Evolutionary conservation across 306 rosid species (phyloP).

Genomic region (Pachyrhizus erosus): DNA sequence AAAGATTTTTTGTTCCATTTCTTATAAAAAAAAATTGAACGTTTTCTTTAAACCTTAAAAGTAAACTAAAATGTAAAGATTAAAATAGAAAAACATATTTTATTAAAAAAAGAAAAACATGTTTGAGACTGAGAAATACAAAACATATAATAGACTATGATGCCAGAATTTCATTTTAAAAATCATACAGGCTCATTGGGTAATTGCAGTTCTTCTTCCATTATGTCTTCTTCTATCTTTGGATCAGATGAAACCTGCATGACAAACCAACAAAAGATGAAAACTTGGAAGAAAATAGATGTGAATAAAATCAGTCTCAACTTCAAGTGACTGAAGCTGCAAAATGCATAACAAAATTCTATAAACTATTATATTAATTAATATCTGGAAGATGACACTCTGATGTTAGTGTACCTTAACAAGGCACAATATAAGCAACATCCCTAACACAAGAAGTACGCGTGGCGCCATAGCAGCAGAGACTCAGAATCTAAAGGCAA

Average conservation of each 20-base stretch:
- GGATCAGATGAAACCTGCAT: constrained; percentile 62
- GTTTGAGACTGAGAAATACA: background rate
- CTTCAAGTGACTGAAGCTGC: background rate
- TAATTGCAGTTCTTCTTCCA: constrained; percentile 38
- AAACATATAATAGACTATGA: background rate
- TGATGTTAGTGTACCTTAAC: constrained; percentile 33
- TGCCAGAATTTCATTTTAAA: background rate
- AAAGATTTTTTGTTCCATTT: too few relatives aligned
- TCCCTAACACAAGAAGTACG: constrained; percentile 37
- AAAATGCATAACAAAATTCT: background rate
- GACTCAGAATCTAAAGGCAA: background rate
- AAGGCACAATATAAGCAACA: constrained; percentile 45
- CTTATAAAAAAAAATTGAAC: too few relatives aligned
- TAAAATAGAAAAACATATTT: background rate
- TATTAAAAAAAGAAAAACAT: background rate
- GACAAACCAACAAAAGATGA: background rate
- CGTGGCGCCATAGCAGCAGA: constrained; percentile 48
- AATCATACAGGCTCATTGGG: constrained; percentile 29
- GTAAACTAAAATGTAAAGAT: background rate
- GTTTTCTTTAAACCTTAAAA: background rate
- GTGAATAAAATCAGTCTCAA: background rate
- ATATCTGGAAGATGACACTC: background rate
- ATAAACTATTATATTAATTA: background rate
- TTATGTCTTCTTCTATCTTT: constrained; percentile 40
- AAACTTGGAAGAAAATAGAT: background rate